phyloP scores from a whole-genome alignment of 345 rosid species.

The Litchi chinensis region DNA sequence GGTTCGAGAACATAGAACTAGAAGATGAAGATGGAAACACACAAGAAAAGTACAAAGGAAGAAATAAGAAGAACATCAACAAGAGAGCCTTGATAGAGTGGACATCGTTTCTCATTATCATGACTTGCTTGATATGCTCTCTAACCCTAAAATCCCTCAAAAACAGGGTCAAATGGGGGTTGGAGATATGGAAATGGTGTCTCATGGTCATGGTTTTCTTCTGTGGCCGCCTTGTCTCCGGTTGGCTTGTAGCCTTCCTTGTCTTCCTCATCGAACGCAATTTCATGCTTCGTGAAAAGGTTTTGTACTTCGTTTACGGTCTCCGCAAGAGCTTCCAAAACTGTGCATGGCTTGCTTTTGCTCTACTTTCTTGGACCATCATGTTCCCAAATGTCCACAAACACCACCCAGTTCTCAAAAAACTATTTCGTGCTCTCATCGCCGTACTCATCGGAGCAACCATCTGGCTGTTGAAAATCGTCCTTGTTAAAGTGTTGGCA shows the following conservation, averaged over 20 bases:
- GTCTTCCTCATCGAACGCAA: slow-evolving; percentile 34
- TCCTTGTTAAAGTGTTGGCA: slow-evolving; percentile 52
- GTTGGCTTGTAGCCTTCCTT: slow-evolving; percentile 31
- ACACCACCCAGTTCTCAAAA: slow-evolving; percentile 32
- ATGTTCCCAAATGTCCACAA: slow-evolving; percentile 39
- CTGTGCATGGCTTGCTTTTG: slow-evolving; percentile 34
- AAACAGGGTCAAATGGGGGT: slow-evolving; percentile 11
- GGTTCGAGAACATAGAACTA: slow-evolving; percentile 22
- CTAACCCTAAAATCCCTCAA: slow-evolving; percentile 5
- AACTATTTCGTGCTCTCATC: slow-evolving; percentile 31
- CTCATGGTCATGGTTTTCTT: slow-evolving; percentile 29
- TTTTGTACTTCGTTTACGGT: slow-evolving; percentile 34
- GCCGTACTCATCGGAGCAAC: slow-evolving; percentile 53
- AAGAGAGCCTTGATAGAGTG: slow-evolving; percentile 17
- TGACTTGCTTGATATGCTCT: slow-evolving; percentile 16
- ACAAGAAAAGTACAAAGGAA: not conserved
- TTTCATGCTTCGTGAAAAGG: slow-evolving; percentile 38
- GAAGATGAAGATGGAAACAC: not conserved
- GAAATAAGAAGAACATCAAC: slow-evolving; percentile 8
- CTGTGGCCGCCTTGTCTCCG: slow-evolving; percentile 34
- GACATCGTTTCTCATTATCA: slow-evolving; percentile 17
- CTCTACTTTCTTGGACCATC: slow-evolving; percentile 28
- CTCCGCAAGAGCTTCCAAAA: slow-evolving; percentile 37
- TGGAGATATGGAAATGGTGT: slow-evolving; percentile 24
- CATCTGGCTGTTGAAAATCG: slow-evolving; percentile 56